These are phyloP conservation scores for Zhuliangozyma blackwelliae DNA, from an alignment of 1,139 yeast genomes.

Conservation along the genomic window DNA sequence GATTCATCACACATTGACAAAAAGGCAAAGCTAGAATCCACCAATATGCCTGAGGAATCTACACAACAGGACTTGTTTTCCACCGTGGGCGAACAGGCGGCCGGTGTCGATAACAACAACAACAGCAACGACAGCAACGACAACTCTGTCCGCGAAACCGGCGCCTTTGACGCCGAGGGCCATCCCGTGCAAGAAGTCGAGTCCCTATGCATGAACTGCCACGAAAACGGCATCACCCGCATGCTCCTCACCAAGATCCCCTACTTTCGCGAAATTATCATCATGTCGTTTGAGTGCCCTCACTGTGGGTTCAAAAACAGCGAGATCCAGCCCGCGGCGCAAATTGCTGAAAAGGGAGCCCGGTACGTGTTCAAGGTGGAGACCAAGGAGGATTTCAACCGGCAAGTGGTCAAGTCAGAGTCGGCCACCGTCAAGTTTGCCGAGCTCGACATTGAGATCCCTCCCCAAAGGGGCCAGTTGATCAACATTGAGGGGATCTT, in stretches of 20 bases:
- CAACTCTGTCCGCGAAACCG: constrained; percentile 37
- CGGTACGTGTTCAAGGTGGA: constrained; percentile 71
- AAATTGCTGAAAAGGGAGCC: constrained; percentile 82
- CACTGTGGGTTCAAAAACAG: constrained; percentile 90
- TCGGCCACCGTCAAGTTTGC: constrained; percentile 75
- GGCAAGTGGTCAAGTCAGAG: constrained; percentile 92
- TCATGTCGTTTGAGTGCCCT: constrained; percentile 95
- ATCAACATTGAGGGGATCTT: constrained; percentile 90
- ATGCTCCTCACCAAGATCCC: constrained; percentile 87
- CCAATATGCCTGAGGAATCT: constrained; percentile 12
- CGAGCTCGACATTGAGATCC: constrained; percentile 90
- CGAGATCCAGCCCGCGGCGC: constrained; percentile 92
- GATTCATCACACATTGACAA: constrained; percentile 11
- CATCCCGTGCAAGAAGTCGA: constrained; percentile 95
- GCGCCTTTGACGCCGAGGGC: constrained; percentile 82
- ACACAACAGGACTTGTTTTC: constrained; percentile 39
- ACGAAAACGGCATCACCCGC: constrained; percentile 77
- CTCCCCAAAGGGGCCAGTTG: constrained; percentile 90
- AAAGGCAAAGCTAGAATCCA: constrained; percentile 9
- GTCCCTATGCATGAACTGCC: constrained; percentile 95
- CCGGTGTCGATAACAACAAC: constrained; percentile 44
- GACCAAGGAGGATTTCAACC: constrained; percentile 66
- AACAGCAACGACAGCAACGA: constrained; percentile 61
- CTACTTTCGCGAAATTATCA: constrained; percentile 81
- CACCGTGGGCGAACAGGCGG: constrained; percentile 58